Base-by-base conservation (phyloP, 2,329 filamentous ascomycete genomes). In the Pseudocercospora fuligena region DNA sequence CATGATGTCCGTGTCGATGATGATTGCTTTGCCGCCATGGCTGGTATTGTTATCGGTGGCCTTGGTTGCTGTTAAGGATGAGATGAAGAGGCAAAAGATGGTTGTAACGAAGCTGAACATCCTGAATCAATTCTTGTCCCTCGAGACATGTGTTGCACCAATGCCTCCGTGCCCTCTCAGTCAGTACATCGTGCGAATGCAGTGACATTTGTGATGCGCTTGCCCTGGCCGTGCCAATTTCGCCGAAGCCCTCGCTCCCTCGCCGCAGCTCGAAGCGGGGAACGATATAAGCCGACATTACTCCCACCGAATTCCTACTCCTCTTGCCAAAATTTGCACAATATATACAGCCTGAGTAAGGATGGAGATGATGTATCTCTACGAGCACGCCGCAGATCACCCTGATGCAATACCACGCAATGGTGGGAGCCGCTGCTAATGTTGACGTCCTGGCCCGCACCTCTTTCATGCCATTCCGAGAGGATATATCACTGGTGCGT, bases 21-120 rank as follows among this genome's bases (percentile, higher is more conserved):
- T 86, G 63, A 83, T 79, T 5, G 83, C 83, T 72, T 87, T 87
- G 19, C 14, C 7, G n/a, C 46, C 46, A 49, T 49, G n/a, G 46
- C 19, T 49, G 46, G 46, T 49, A 14, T 25, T 7, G 19, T 49
- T 9, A 21, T 25, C 6, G n/a, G 11, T 5, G 8, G 46, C 46
- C 1, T 23, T 49, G 46, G 23, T 23, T 21, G 19, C 6, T 21
- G 19, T 5, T 11, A 25, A 25, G 19, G 6, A 49, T 25, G 46
- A 21, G 19, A 49, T 11, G 9, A 49, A 14, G 19, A 49, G n/a
- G 23, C 46, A 25, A 49, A 21, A 21, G 19, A 21, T 21, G 12
- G 12, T 11, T 14, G 46, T n/a, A 23, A 25, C 46, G n/a, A 40
- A n/a, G 36, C 36, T n/a, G 36, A 19, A 19, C 40, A 43, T 43